Evolutionary conservation across 2,329 filamentous ascomycete genomes (phyloP), one percentile per base, ranked within the genome.

Genomic region (Amauroascus niger): DNA sequence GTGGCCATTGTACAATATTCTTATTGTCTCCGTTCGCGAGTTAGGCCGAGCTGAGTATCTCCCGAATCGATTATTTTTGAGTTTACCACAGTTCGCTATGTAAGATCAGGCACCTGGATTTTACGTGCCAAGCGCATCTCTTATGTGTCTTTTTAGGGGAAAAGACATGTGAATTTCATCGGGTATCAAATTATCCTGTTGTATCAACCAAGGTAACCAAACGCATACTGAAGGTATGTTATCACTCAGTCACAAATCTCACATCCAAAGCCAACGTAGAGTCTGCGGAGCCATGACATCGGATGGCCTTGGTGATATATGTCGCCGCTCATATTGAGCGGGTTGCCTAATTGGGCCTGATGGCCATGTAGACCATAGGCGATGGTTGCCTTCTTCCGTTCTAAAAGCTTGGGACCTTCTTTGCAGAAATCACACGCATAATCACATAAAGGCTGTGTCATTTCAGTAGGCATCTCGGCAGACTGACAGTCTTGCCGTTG

Each of bases 341-440:
- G 14, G 28, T 49, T 49, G 20, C 33, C 20, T n/a, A 37, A n/a
- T 11, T 37, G 28, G 9, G 16, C 28, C 8, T 30, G n/a, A 20
- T 33, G 39, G n/a, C 49, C 28, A 14, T 52, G 40, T 20, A 56
- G 39, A 28, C 60, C 62, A 6, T 57, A 45, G 4, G 57, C 58
- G 64, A 70, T 69, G 24, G 57, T 65, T 47, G 64, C 62, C 62
- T 82, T 83, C 52, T 81, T 75, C 61, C 67, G 76, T 62, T 78
- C 77, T 57, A 89, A 67, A 14, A 72, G 77, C 37, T 71, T 67
- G 0, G 75, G 63, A 0, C 73, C 73, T 63, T 89, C 83, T 68
- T 88, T 89, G 65, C 88, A 86, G 72, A 81, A 86, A 66, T 90
- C 86, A 63, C 86, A 90, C 2, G 86, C 86, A 71, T 79, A 86